A percentile compares a stretch with the other conserved stretches of the same genome.
phyloP scores from a whole-genome alignment of 2,329 filamentous ascomycete genomes.

The Fusarium mundagurra region DNA sequence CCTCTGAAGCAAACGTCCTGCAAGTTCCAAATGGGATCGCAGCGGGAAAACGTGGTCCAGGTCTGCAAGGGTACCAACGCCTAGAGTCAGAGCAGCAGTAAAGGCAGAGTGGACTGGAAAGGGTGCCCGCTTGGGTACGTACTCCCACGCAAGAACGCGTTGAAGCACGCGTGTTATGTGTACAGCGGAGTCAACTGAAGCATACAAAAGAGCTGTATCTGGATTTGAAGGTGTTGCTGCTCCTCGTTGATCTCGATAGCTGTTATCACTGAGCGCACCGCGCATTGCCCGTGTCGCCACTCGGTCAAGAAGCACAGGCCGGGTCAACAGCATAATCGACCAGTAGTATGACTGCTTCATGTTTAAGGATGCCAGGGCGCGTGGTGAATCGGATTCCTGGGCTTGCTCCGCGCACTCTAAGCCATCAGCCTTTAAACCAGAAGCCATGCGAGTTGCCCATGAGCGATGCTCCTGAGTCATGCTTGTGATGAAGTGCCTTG shows the following conservation, averaged over 20 bases:
- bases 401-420: not conserved
- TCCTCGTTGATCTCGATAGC: too few species aligned
- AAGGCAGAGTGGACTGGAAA: not conserved
- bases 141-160: fast-evolving
- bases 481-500: not conserved
- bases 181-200: not conserved
- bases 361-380: fast-evolving
- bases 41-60: not conserved
- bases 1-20: not conserved
- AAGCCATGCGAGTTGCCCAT: not conserved
- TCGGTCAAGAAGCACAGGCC: not conserved
- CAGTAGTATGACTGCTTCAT: not conserved
- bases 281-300: not conserved
- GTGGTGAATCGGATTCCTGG: not conserved
- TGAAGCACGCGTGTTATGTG: not conserved
- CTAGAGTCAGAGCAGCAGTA: not conserved
- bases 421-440: fast-evolving
- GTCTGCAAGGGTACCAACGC: not conserved
- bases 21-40: not conserved
- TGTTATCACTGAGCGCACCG: not conserved
- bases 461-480: not conserved
- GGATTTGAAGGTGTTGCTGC: fast-evolving
- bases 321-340: not conserved
- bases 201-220: not conserved
- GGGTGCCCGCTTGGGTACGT: not conserved